These are phyloP conservation scores for Fusarium paranaense DNA, from an alignment of 2,329 filamentous ascomycete genomes.

Conservation along the genomic window DNA sequence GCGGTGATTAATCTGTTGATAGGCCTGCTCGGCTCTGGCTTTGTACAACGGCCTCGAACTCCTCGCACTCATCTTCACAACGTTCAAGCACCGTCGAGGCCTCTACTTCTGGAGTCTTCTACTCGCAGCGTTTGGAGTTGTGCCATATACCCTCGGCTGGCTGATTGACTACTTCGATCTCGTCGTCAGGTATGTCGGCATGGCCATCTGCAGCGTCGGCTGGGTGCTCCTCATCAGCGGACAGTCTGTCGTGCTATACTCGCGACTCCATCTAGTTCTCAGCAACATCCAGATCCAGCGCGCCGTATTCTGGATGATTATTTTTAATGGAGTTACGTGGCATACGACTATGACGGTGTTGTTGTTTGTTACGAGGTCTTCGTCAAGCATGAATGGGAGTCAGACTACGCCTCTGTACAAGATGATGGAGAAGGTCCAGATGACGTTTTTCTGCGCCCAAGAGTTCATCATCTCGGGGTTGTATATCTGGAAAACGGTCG, in stretches of 20 bases:
- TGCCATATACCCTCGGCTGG: conserved; percentile 16
- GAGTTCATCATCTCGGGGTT: conserved; percentile 16
- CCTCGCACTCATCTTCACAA: conserved; percentile 13
- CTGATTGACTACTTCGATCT: conserved; percentile 13
- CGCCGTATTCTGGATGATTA: conserved; percentile 23
- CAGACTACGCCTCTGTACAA: not conserved
- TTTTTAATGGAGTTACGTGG: conserved; percentile 19
- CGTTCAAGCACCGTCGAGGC: conserved; percentile 1
- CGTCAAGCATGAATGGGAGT: not conserved
- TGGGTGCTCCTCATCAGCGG: conserved; percentile 20
- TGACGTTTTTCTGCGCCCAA: conserved; percentile 21
- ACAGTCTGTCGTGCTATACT: conserved; percentile 18
- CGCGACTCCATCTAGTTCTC: not conserved
- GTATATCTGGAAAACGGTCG: conserved; percentile 13
- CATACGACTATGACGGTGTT: conserved; percentile 17
- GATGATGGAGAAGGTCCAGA: conserved; percentile 18
- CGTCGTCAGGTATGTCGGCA: not conserved
- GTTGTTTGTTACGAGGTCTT: conserved; percentile 1
- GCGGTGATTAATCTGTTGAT: conserved; percentile 8
- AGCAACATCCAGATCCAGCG: not conserved
- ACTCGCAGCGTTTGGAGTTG: not conserved
- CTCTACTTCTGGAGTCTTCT: conserved; percentile 22
- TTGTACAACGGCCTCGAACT: conserved; percentile 20
- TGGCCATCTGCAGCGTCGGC: conserved; percentile 4
- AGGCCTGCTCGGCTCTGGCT: conserved; percentile 7